phyloP scores from a whole-genome alignment of 805 yeast genomes.

The Yarrowia hollandica region DNA sequence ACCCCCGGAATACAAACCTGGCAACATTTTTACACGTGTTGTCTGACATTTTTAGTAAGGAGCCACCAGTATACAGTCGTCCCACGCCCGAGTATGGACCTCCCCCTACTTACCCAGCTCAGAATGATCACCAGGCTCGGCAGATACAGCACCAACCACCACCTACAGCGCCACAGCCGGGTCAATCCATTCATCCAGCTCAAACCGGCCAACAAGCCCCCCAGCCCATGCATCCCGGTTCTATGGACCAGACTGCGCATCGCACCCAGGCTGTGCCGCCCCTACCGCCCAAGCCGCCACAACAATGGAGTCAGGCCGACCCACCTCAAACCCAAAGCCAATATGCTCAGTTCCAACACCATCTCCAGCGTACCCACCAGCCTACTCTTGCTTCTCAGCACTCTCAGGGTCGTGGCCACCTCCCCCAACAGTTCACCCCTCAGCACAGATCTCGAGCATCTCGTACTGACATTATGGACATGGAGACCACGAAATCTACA shows the following conservation, averaged over 20 bases:
- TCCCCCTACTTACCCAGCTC: conserved; percentile 22
- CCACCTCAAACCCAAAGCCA: not conserved
- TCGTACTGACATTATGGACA: conserved; percentile 32
- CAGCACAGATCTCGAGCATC: conserved; percentile 7
- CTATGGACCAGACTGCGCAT: not conserved
- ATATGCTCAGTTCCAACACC: not conserved
- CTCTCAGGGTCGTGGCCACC: not conserved
- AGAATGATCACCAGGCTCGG: not conserved
- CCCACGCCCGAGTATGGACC: conserved; percentile 30
- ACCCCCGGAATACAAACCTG: conserved; percentile 39
- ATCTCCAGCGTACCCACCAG: not conserved
- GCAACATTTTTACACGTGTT: conserved; percentile 42
- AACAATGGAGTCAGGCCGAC: conserved; percentile 1
- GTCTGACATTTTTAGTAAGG: conserved; percentile 44
- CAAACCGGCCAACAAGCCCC: not conserved
- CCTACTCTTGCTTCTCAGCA: not conserved
- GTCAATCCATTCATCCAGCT: not conserved
- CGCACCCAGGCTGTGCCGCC: conserved; percentile 3
- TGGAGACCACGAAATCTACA: conserved; percentile 30
- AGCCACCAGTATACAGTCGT: conserved; percentile 48
- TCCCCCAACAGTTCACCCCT: not conserved
- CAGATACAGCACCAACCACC: not conserved
- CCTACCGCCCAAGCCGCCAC: conserved; percentile 12
- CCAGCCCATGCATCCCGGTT: not conserved
- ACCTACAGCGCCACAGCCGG: not conserved